phyloP scores from a whole-genome alignment of 2,329 filamentous ascomycete genomes.

The Fusarium cyanostomum region DNA sequence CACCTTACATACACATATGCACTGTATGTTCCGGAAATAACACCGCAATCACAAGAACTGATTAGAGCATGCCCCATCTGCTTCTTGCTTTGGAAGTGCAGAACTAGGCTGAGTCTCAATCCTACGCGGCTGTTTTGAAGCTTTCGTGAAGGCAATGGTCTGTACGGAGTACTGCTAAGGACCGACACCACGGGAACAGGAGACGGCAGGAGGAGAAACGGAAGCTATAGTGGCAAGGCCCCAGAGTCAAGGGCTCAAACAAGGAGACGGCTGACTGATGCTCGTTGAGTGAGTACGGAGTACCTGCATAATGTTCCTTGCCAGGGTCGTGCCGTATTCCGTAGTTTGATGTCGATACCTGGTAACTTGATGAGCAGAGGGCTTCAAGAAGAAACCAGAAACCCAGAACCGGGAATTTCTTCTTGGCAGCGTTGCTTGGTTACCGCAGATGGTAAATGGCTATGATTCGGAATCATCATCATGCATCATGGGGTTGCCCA shows the following conservation, averaged over 20 bases:
- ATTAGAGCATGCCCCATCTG: not conserved
- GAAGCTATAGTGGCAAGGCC: not conserved
- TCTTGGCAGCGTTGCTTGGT: conserved; percentile 3
- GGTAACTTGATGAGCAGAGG: conserved; percentile 5
- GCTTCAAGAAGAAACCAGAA: conserved; percentile 3
- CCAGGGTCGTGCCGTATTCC: conserved; percentile 13
- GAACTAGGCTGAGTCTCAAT: conserved; percentile 22
- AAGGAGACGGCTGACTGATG: not conserved
- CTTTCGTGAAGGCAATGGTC: not conserved
- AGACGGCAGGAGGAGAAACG: not conserved
- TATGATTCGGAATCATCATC: conserved; percentile 20
- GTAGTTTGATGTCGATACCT: conserved; percentile 12
- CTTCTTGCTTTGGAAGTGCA: not conserved
- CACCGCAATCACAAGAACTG: not conserved
- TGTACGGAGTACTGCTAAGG: not conserved
- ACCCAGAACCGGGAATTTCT: conserved; percentile 6
- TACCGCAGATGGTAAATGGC: not conserved
- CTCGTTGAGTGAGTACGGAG: too few species aligned
- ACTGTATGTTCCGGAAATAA: conserved; percentile 18
- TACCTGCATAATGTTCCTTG: conserved; percentile 28
- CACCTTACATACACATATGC: not conserved
- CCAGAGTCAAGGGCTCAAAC: not conserved
- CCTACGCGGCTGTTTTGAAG: conserved; percentile 6
- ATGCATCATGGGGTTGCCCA: conserved; percentile 26
- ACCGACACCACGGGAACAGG: too few species aligned